A percentile compares a stretch with the other conserved stretches of the same genome.
Evolutionary conservation across 495 filamentous ascomycete genomes (phyloP).

Genomic region (Talaromyces trachyspermus): DNA sequence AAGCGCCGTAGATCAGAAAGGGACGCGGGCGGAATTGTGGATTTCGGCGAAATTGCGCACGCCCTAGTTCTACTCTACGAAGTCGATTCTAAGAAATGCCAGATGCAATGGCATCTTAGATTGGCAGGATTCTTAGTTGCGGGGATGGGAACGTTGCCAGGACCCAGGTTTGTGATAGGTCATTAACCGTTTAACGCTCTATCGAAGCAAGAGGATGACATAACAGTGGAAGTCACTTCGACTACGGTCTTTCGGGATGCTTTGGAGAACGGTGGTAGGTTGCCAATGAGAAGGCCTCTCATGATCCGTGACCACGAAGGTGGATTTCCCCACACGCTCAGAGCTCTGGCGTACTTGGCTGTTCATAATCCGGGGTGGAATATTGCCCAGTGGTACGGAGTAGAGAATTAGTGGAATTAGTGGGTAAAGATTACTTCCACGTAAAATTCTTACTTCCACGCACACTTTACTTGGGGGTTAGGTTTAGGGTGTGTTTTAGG

Average conservation of each 20-base stretch:
- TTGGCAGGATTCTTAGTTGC: conserved; percentile 5
- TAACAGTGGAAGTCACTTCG: conserved; percentile 3
- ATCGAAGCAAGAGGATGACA: background rate
- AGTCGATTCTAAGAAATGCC: background rate
- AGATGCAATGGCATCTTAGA: conserved; percentile 4
- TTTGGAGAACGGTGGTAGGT: background rate
- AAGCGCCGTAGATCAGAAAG: background rate
- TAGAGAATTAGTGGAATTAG: too few species aligned
- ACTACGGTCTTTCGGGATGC: conserved; percentile 1
- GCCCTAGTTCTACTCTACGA: conserved; percentile 1
- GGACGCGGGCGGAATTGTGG: background rate
- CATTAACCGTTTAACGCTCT: background rate
- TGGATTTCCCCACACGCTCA: conserved; percentile 1
- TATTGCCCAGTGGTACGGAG: too few species aligned
- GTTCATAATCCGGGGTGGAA: too few species aligned
- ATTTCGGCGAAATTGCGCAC: conserved; percentile 5
- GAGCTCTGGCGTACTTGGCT: background rate
- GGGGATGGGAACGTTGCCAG: conserved; percentile 2
- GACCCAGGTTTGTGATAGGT: conserved; percentile 1
- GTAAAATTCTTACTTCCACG: too few species aligned
- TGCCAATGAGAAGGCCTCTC: background rate
- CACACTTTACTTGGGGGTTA: too few species aligned
- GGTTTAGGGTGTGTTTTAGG: too few species aligned
- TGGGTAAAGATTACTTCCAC: too few species aligned
- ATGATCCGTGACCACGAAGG: conserved; percentile 2